Percentiles rank a stretch among this genome's conserved stretches.
phyloP scores from a whole-genome alignment of 164 flowering plant species.

The Sextonia rubra region DNA sequence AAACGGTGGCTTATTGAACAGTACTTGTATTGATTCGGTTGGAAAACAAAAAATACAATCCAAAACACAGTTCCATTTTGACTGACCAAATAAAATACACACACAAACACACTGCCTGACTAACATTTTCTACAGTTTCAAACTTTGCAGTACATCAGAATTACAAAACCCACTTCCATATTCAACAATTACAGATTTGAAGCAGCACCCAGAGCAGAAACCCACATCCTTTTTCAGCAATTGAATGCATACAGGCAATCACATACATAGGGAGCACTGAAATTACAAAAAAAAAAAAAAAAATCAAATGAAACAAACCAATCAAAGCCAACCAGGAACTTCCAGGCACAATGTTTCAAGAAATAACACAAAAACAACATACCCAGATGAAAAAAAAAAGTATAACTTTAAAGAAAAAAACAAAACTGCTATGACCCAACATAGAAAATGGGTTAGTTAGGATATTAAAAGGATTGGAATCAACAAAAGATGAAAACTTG shows the following conservation, averaged over 20 bases:
- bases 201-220: not conserved
- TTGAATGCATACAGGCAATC: too few relatives aligned
- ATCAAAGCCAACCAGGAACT: too few relatives aligned
- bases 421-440: not conserved
- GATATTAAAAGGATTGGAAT: not conserved
- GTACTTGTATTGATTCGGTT: not conserved
- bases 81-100: not conserved
- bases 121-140: not conserved
- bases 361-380: too few relatives aligned
- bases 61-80: not conserved
- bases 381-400: not conserved
- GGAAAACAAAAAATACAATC: not conserved
- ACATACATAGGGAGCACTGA: too few relatives aligned
- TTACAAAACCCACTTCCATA: not conserved
- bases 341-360: not conserved
- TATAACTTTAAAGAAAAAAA: not conserved
- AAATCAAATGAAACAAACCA: not conserved
- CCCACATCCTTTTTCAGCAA: not conserved
- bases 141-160: not conserved
- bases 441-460: not conserved
- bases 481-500: not conserved
- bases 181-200: not conserved
- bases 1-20: not conserved
- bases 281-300: too few relatives aligned
- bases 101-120: not conserved